phyloP scores from a whole-genome alignment of 2,329 filamentous ascomycete genomes.

The Alternaria longipes region DNA sequence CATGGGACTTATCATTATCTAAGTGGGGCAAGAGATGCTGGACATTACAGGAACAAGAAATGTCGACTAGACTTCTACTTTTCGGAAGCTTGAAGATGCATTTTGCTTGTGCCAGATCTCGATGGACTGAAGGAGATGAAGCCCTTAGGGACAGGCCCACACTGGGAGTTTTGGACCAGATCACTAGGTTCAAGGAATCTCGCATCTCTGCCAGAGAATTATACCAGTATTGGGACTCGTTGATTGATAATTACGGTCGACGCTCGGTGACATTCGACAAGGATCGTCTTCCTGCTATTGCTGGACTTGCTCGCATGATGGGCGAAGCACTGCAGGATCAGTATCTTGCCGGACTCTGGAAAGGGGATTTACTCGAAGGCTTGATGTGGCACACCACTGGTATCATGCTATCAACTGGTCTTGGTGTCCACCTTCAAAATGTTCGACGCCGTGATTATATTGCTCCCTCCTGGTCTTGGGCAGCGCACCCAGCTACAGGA shows the following conservation, averaged over 20 bases:
- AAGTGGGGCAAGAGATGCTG: neutral
- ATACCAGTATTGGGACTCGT: fast-evolving
- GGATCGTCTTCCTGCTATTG: neutral
- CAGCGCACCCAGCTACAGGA: too few species aligned
- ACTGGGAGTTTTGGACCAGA: neutral
- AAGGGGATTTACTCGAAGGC: neutral
- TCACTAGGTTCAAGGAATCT: neutral
- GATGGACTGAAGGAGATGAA: neutral
- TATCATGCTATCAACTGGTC: fast-evolving
- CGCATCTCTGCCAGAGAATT: fast-evolving
- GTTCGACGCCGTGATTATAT: neutral
- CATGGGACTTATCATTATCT: too few species aligned
- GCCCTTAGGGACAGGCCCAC: fast-evolving
- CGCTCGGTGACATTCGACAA: neutral
- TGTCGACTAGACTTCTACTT: neutral
- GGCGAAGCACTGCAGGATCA: neutral
- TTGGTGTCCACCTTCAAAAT: fast-evolving
- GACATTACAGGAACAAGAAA: neutral
- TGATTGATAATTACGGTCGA: neutral
- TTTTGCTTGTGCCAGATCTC: neutral
- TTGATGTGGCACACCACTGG: fast-evolving
- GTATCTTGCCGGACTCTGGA: neutral
- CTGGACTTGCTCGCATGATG: neutral
- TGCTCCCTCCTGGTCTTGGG: neutral
- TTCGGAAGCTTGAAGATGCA: neutral